Percentiles rank a stretch among this genome's conserved stretches.
phyloP scores from a whole-genome alignment of 2,329 filamentous ascomycete genomes.

The Fusarium keratoplasticum region DNA sequence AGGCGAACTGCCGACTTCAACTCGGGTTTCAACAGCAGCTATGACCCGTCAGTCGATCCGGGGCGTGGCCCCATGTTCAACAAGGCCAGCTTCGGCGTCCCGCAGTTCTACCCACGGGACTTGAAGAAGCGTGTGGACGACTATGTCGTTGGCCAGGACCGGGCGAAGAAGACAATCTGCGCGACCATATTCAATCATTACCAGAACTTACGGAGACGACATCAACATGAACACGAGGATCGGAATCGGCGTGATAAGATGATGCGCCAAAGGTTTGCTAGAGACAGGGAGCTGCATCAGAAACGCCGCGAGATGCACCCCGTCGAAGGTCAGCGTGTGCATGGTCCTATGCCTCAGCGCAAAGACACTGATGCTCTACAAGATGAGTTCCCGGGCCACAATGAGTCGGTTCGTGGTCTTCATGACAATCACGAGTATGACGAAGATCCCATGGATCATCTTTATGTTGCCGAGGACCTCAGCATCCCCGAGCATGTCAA shows the following conservation, averaged over 20 bases:
- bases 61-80: slow-evolving; percentile 71
- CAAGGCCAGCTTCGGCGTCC: slow-evolving; percentile 68
- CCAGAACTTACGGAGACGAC: slow-evolving; percentile 82
- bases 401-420: slow-evolving; percentile 58
- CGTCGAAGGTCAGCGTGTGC: slow-evolving; percentile 75
- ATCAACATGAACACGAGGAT: slow-evolving; percentile 79
- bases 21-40: slow-evolving; percentile 69
- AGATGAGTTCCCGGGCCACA: slow-evolving; percentile 69
- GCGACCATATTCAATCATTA: slow-evolving; percentile 98
- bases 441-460: slow-evolving; percentile 52
- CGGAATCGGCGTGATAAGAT: slow-evolving; percentile 70
- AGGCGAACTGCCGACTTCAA: slow-evolving; percentile 63
- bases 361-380: slow-evolving; percentile 51
- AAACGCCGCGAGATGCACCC: slow-evolving; percentile 73
- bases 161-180: slow-evolving; percentile 92
- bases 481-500: slow-evolving; percentile 66
- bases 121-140: slow-evolving; percentile 94
- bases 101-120: slow-evolving; percentile 72
- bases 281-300: slow-evolving; percentile 71
- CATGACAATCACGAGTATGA: slow-evolving; percentile 50
- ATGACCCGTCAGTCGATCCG: slow-evolving; percentile 65
- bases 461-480: slow-evolving; percentile 63
- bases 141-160: slow-evolving; percentile 95
- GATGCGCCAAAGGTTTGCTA: slow-evolving; percentile 76
- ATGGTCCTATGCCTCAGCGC: slow-evolving; percentile 43